Percentiles rank a stretch among this genome's conserved stretches.
Evolutionary conservation across 2,329 filamentous ascomycete species (phyloP).

Genomic region (Monosporascus sp.): DNA sequence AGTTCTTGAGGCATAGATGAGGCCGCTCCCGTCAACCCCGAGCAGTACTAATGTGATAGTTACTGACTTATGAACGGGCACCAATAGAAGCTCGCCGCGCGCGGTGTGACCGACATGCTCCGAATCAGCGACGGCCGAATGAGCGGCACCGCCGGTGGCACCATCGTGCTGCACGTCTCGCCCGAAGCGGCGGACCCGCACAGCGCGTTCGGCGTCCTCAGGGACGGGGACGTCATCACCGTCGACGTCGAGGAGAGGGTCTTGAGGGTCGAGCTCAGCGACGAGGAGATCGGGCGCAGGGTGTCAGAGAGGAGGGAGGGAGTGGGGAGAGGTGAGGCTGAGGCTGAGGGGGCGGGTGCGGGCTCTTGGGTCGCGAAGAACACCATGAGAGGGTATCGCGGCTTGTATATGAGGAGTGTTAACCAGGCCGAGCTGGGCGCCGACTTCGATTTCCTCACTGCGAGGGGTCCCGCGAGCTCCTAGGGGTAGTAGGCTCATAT

Average conservation of each 20-base stretch:
- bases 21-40: too few relatives aligned
- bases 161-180: constrained; percentile 82
- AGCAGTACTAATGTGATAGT: too few relatives aligned
- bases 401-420: constrained; percentile 53
- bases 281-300: constrained; percentile 63
- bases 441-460: constrained; percentile 55
- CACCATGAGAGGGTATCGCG: constrained; percentile 49
- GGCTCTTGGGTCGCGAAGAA: constrained; percentile 31
- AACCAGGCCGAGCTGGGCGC: constrained; percentile 55
- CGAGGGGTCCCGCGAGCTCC: not conserved
- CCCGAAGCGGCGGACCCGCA: constrained; percentile 75
- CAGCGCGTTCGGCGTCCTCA: constrained; percentile 72
- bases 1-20: too few relatives aligned
- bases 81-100: constrained; percentile 59
- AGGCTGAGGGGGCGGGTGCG: constrained; percentile 14
- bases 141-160: constrained; percentile 80
- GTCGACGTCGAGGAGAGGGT: constrained; percentile 69
- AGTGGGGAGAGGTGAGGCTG: constrained; percentile 20
- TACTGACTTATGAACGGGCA: too few relatives aligned
- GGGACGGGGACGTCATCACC: constrained; percentile 70
- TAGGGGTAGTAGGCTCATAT: not conserved
- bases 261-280: constrained; percentile 53
- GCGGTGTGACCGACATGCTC: constrained; percentile 72
- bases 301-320: constrained; percentile 53
- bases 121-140: constrained; percentile 85